These are phyloP conservation scores for Neofusicoccum kwambonambiense DNA, from an alignment of 2,329 filamentous ascomycete species.

Conservation along the genomic window DNA sequence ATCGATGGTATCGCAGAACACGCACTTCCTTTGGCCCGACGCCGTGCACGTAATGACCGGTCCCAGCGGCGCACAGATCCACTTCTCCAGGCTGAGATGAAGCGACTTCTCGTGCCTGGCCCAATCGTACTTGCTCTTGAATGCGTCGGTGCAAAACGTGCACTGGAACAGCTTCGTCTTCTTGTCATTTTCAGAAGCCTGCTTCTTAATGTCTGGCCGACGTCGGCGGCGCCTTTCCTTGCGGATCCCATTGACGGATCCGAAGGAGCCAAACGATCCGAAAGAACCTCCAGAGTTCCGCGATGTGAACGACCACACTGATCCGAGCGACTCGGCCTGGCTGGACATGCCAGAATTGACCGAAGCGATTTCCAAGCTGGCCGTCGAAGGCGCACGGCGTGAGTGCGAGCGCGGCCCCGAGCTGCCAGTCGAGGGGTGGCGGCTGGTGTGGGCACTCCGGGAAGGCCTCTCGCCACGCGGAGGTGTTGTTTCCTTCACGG, in stretches of 20 bases:
- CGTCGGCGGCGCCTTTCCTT: conserved; percentile 59
- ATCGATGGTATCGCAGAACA: conserved; percentile 57
- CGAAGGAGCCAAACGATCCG: conserved; percentile 22
- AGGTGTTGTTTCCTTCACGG: conserved; percentile 47
- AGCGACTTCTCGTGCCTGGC: conserved; percentile 41
- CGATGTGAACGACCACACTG: conserved; percentile 58
- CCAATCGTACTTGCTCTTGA: conserved; percentile 44
- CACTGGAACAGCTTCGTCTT: conserved; percentile 31
- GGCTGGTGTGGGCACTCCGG: conserved; percentile 31
- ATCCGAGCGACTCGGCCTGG: conserved; percentile 51
- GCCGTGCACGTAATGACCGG: conserved; percentile 56
- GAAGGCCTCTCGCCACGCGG: conserved; percentile 36
- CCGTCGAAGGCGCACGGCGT: conserved; percentile 52
- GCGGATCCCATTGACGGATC: conserved; percentile 39
- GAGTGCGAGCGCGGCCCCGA: conserved; percentile 45
- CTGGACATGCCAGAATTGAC: conserved; percentile 52
- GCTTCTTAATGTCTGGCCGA: conserved; percentile 29
- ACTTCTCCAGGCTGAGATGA: conserved; percentile 40
- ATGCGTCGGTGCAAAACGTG: conserved; percentile 40
- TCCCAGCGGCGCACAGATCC: conserved; percentile 59
- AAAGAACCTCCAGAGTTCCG: conserved; percentile 57
- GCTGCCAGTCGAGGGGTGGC: conserved; percentile 52
- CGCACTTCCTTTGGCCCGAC: conserved; percentile 58
- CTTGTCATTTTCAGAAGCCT: not conserved
- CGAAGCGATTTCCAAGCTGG: conserved; percentile 53